These are phyloP conservation scores for Parascedosporium putredinis DNA, from an alignment of 2,329 filamentous ascomycete species.

Conservation along the genomic window DNA sequence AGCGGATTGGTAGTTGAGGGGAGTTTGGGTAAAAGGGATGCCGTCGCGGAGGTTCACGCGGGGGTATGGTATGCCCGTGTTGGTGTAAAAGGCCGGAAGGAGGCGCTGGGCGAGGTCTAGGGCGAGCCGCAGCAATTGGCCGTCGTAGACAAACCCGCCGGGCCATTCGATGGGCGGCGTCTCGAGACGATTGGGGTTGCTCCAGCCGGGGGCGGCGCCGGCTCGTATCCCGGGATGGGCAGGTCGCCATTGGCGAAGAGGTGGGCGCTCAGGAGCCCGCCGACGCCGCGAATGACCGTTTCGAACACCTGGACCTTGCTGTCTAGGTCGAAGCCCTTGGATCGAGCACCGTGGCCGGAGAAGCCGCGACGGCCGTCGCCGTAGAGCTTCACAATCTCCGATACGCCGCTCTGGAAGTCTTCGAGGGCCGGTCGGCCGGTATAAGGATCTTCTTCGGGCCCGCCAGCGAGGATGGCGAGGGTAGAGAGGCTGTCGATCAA, in stretches of 20 bases:
- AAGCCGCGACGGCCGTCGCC: conserved; percentile 68
- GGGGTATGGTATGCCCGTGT: conserved; percentile 87
- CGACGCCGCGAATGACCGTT: conserved; percentile 87
- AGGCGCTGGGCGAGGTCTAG: conserved; percentile 74
- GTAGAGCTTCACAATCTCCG: conserved; percentile 68
- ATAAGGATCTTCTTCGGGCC: conserved; percentile 34
- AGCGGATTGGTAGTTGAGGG: conserved; percentile 40
- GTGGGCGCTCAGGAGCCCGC: conserved; percentile 84
- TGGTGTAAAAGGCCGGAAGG: conserved; percentile 83
- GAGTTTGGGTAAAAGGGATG: conserved; percentile 89
- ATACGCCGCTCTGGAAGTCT: conserved; percentile 73
- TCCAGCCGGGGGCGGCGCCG: conserved; percentile 23
- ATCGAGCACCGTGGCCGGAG: conserved; percentile 59
- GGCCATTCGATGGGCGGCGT: conserved; percentile 56
- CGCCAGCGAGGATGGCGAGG: conserved; percentile 80
- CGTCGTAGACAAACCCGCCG: conserved; percentile 73
- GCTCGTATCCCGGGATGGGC: conserved; percentile 70
- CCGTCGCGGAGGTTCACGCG: conserved; percentile 85
- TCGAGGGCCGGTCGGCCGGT: conserved; percentile 41
- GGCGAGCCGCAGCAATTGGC: conserved; percentile 82
- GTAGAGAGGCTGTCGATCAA: conserved; percentile 92
- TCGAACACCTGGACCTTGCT: conserved; percentile 99
- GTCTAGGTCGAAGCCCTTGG: conserved; percentile 82
- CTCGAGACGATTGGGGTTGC: conserved; percentile 32
- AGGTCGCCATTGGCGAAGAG: conserved; percentile 85